These are phyloP conservation scores for Mycena sanguinolenta DNA, from an alignment of 768 basidiomycete species.

Conservation along the genomic window DNA sequence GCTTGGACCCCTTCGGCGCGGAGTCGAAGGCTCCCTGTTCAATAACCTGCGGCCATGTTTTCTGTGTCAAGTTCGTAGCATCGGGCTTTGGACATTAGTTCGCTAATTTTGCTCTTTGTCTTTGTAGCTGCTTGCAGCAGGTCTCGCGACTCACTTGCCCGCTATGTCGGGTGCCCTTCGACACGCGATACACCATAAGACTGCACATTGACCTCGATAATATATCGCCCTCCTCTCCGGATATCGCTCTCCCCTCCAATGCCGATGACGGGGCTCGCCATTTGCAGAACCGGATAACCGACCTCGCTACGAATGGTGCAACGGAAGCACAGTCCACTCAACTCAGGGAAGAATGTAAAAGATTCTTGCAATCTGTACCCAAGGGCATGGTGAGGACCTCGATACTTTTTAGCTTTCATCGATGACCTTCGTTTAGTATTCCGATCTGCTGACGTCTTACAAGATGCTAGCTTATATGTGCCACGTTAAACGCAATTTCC, in stretches of 20 bases:
- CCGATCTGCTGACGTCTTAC: constrained; percentile 29
- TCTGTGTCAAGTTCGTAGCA: constrained; percentile 61
- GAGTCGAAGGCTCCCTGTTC: constrained; percentile 71
- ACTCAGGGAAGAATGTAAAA: constrained; percentile 63
- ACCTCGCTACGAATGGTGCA: constrained; percentile 68
- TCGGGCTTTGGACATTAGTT: neutral
- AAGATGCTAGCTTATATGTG: constrained; percentile 34
- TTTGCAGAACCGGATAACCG: constrained; percentile 67
- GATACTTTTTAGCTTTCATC: neutral
- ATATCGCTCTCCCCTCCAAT: constrained; percentile 39
- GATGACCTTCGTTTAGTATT: constrained; percentile 30
- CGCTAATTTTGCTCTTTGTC: constrained; percentile 19
- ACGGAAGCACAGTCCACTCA: constrained; percentile 63
- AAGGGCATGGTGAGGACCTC: constrained; percentile 21
- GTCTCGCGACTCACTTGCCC: constrained; percentile 69
- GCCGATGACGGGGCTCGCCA: constrained; percentile 61
- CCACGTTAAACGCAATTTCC: constrained; percentile 25
- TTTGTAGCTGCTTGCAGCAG: constrained; percentile 66
- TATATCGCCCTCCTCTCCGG: constrained; percentile 37
- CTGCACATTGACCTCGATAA: constrained; percentile 72
- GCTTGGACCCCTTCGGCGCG: constrained; percentile 72
- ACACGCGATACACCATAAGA: constrained; percentile 58
- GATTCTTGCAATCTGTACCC: constrained; percentile 20
- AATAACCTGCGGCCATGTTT: constrained; percentile 80
- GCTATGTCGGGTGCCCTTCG: constrained; percentile 71